These are phyloP conservation scores for Luffa acutangula DNA, from an alignment of 306 rosid genomes.

Conservation along the genomic window DNA sequence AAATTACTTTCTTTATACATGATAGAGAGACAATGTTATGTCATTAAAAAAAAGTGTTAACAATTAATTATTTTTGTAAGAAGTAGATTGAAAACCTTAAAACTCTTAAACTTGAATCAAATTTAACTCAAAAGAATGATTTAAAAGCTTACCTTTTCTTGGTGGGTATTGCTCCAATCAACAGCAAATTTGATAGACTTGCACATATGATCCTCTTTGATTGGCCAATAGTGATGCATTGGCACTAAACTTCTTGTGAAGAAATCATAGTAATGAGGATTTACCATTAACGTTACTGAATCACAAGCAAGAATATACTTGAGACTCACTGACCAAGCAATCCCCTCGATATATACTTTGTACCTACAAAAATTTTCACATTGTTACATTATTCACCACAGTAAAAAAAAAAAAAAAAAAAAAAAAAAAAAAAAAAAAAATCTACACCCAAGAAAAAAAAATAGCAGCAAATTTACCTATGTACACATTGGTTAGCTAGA, in stretches of 20 bases:
- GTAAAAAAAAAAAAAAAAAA: too few species aligned
- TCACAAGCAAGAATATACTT: slow-evolving; percentile 88
- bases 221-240: slow-evolving; percentile 79
- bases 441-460: too few species aligned
- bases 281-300: slow-evolving; percentile 55
- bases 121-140: background rate
- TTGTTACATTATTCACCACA: too few species aligned
- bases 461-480: slow-evolving; percentile 13
- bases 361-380: slow-evolving; percentile 28
- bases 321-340: slow-evolving; percentile 91
- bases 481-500: slow-evolving; percentile 28
- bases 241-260: slow-evolving; percentile 68
- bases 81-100: background rate
- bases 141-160: slow-evolving; percentile 26
- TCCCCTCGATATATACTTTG: slow-evolving; percentile 86
- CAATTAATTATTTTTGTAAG: too few species aligned
- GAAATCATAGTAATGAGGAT: slow-evolving; percentile 68
- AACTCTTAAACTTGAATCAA: too few species aligned
- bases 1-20: too few species aligned
- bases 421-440: too few species aligned
- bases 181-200: slow-evolving; percentile 61
- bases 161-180: slow-evolving; percentile 73
- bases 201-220: slow-evolving; percentile 51
- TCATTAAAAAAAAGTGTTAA: too few species aligned
- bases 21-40: too few species aligned